phyloP scores from a whole-genome alignment of 169 alveolate genomes.

The Perkinsus marinus region DNA sequence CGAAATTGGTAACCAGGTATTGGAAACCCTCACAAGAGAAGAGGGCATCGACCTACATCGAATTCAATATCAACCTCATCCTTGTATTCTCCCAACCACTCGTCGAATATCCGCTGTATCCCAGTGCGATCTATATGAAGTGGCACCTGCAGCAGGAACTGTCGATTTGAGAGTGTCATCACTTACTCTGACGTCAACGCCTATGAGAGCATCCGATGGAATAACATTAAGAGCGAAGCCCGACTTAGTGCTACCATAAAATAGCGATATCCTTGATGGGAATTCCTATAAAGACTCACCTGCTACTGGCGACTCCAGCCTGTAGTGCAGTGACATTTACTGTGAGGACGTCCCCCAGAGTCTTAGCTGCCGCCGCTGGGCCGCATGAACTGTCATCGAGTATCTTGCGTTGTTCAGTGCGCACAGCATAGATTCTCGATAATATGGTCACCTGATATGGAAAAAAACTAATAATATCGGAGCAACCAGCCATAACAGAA shows the following conservation, averaged over 20 bases:
- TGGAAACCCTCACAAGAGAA: neutral
- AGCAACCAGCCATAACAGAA: neutral
- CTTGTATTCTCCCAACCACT: neutral
- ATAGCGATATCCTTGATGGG: too few species aligned
- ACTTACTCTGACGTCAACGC: conserved; percentile 11
- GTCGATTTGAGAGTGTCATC: neutral
- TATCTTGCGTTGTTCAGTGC: neutral
- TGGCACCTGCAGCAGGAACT: neutral
- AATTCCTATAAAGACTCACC: neutral
- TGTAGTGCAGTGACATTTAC: conserved; percentile 16
- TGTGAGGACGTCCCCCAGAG: conserved; percentile 20
- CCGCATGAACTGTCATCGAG: neutral
- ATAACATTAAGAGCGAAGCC: conserved; percentile 13
- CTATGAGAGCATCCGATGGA: conserved; percentile 18
- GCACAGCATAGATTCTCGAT: neutral
- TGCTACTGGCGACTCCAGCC: conserved; percentile 12
- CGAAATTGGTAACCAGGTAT: too few species aligned
- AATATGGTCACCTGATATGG: neutral
- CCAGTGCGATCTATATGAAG: neutral
- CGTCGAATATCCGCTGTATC: neutral
- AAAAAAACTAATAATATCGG: neutral
- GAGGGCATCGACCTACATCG: neutral
- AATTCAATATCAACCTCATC: neutral
- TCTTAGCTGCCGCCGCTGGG: conserved; percentile 2
- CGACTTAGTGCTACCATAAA: neutral